Conservation (phyloP, 306 rosid genomes). For the Ochetophila trinervis region DNA sequence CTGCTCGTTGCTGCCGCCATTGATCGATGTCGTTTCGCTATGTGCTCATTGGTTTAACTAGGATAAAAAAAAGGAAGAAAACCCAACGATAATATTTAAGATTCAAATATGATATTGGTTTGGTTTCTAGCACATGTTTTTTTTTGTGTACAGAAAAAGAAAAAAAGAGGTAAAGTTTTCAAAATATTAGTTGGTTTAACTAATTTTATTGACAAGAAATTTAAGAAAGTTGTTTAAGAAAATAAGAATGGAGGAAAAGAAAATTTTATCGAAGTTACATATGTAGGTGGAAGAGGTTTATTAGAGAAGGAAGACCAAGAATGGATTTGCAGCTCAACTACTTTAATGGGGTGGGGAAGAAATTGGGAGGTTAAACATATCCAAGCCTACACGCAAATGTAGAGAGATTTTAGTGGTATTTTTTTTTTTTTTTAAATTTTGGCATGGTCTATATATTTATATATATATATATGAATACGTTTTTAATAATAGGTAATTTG, state of each 20-base stretch:
- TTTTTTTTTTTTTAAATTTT: not conserved
- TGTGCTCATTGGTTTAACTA: not conserved
- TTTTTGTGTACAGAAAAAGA: not conserved
- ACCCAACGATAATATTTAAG: too few relatives aligned
- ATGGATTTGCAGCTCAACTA: slow-evolving; percentile 37
- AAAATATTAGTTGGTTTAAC: slow-evolving; percentile 35
- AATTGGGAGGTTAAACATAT: not conserved
- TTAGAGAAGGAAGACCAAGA: not conserved
- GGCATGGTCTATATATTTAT: not conserved
- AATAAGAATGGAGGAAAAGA: not conserved
- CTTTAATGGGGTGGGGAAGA: slow-evolving; percentile 46
- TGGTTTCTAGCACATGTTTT: slow-evolving; percentile 15
- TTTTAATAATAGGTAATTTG: slow-evolving; percentile 8
- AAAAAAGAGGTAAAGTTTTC: not conserved
- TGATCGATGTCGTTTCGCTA: not conserved
- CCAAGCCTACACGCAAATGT: slow-evolving; percentile 33
- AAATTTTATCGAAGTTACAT: not conserved
- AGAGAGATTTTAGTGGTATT: not conserved
- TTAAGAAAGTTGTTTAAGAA: not conserved
- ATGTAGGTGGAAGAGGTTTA: not conserved
- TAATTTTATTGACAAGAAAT: too few relatives aligned
- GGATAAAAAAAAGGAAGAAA: slow-evolving; percentile 1
- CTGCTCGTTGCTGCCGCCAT: slow-evolving; percentile 39
- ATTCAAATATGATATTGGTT: not conserved
- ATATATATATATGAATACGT: too few relatives aligned